Base-by-base conservation (phyloP, 768 basidiomycete species). In the Boletus tylopilopsis region DNA sequence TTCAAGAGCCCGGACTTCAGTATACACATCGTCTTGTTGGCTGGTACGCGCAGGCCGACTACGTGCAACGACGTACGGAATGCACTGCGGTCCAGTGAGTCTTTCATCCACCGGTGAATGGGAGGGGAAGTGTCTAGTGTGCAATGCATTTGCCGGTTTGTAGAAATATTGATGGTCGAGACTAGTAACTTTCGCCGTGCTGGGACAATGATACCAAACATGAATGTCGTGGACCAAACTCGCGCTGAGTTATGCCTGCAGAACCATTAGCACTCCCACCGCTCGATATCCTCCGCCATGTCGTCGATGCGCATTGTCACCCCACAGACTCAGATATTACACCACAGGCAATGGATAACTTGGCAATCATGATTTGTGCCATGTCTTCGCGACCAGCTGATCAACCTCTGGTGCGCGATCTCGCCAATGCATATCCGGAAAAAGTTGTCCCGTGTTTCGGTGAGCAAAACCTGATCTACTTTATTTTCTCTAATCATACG, bases 221-320 rank as follows among this genome's bases (percentile, higher is more conserved):
- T 63, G 47, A 49, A 12, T 29, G 12, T 19, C 42, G 16, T 30
- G 24, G 33, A 37, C 35, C 36, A 39, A 12, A 30, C 29, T 30
- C 50, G 21, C 3, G 19, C 19, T 41, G 42, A 40, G 35, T 25
- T 37, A 56, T 53, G 46, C 34, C 37, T 9, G 27, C 5, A 35
- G 24, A 24, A 13, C 22, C 21, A 21, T 29, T 38, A 24, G 24
- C 32, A 8, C 59, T 66, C n/a, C 71, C 68, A 27, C 45, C 64
- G 3, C 55, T 57, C 23, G 56, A 60, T 42, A 76, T 92, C 38
- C 71, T 90, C 18, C 70, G 67, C 19, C 90, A 90, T 58, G 71
- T 97, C 49, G 76, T 84, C 46, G 94, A 96, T 63, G 89, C 85
- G 0, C 94, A 97, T 57, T 94, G 90, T 68, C 94, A 97, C 69